Evolutionary conservation across 2,329 filamentous ascomycete species (phyloP), one percentile per base, ranked within the genome.

Genomic region (Verticillium tricorpus): DNA sequence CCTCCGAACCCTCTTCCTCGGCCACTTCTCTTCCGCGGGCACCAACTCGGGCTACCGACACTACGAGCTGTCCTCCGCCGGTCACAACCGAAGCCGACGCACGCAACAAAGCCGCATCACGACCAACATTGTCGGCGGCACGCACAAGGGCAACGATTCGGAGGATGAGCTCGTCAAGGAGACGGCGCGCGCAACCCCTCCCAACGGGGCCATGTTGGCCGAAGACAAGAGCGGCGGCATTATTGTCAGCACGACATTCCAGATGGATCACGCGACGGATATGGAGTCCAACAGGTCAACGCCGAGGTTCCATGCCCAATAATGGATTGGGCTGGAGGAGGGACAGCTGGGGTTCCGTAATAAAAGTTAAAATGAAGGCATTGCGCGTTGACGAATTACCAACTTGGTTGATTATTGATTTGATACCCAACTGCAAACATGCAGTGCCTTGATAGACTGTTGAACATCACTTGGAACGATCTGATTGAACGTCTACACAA

Each of bases 151-250:
- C 35, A 61, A 63, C n/a, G 61, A 63, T 28, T 63, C 61, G 15
- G 61, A 63, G 19, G 61, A 63, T 17, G 61, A 63, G 59, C 37
- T 63, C 17, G 54, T 63, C 59, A 61, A 61, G 17, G 61, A 61
- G n/a, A n/a, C 34, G 0, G 45, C 45, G 11, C 45, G 45, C 45
- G 9, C 45, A 52, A 22, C 45, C 5, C 45, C 45, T 22, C 45
- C 45, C 45, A 52, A 22, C 45, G 56, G 59, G 19, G 45, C 31
- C 14, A n/a, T 58, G n/a, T 39, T 54, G 12, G 57, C 59, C 3
- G 50, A 56, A 3, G 59, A 63, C 17, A 56, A 58, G 8, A 19
- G 17, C 17, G 52, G 37, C 22, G 61, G 50, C 5, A 63, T 63
- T 6, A 56, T 60, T n/a, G 61, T 63, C 14, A 63, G 61, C 59